Evolutionary conservation across 495 filamentous ascomycete genomes (phyloP).

Genomic region (Neurospora sublineolata): DNA sequence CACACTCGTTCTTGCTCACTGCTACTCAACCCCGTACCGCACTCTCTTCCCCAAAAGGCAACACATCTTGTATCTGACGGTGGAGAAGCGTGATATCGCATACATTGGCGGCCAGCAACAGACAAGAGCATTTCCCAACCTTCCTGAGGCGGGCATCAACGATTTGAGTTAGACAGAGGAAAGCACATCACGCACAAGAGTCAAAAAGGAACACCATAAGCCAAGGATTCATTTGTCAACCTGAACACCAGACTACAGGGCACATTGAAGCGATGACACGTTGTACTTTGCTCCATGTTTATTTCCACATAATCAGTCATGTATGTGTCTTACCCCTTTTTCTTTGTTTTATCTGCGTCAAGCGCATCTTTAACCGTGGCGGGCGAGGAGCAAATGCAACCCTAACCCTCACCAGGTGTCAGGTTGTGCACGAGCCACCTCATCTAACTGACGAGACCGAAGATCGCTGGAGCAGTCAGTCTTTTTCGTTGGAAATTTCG

Average conservation of each 20-base stretch:
- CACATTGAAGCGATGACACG: neutral
- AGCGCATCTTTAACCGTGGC: neutral
- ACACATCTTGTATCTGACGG: neutral
- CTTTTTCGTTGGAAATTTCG: neutral
- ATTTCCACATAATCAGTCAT: neutral
- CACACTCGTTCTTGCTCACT: neutral
- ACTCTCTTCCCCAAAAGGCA: neutral
- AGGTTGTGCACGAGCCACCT: neutral
- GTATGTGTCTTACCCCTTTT: neutral
- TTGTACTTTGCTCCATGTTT: neutral
- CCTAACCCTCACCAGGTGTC: neutral
- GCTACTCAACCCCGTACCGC: neutral
- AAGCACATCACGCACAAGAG: neutral
- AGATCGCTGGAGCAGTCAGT: neutral
- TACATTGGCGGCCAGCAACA: neutral
- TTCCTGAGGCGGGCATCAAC: neutral
- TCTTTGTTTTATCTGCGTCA: neutral
- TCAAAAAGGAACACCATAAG: neutral
- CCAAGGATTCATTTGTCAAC: neutral
- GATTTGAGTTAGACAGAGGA: too few species aligned
- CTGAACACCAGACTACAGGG: neutral
- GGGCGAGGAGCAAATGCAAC: neutral
- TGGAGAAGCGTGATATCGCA: neutral
- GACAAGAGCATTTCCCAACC: neutral
- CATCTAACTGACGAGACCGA: neutral